phyloP scores from a whole-genome alignment of 352 stramenopile species.

The Phytopythium montanum region DNA sequence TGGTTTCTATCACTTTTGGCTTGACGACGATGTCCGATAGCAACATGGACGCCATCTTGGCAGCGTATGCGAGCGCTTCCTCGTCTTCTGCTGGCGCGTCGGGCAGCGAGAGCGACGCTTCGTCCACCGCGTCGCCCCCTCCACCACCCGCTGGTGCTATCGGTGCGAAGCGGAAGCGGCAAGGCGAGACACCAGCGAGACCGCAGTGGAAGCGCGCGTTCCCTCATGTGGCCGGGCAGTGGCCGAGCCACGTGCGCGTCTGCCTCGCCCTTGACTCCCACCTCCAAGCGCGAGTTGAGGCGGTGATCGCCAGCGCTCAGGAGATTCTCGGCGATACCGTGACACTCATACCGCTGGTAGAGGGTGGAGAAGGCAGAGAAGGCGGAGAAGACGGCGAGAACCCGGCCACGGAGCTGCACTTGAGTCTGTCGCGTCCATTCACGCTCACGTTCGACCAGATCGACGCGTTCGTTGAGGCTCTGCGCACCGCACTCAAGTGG shows the following conservation, averaged over 20 bases:
- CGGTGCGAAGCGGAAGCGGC: conserved; percentile 44
- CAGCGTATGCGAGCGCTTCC: conserved; percentile 31
- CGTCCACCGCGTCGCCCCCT: neutral
- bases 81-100: conserved; percentile 20
- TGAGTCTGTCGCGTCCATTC: conserved; percentile 80
- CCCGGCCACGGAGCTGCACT: conserved; percentile 26
- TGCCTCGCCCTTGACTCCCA: conserved; percentile 24
- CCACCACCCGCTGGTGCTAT: neutral
- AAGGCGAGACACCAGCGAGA: conserved; percentile 1
- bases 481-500: conserved; percentile 70
- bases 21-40: neutral
- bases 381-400: conserved; percentile 11
- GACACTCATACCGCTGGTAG: conserved; percentile 33
- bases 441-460: conserved; percentile 71
- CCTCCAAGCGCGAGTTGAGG: conserved; percentile 20
- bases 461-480: conserved; percentile 52
- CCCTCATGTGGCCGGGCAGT: conserved; percentile 76
- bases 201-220: conserved; percentile 59
- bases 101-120: conserved; percentile 11
- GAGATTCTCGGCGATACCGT: conserved; percentile 16
- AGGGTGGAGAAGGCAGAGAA: too few species aligned
- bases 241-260: conserved; percentile 73
- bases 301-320: conserved; percentile 31
- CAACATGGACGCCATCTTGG: conserved; percentile 40
- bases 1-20: neutral